A percentile compares a stretch with the other conserved stretches of the same genome.
These are phyloP conservation scores for Puya raimondii DNA, from an alignment of 176 grass and related monocot species.

Conservation along the genomic window DNA sequence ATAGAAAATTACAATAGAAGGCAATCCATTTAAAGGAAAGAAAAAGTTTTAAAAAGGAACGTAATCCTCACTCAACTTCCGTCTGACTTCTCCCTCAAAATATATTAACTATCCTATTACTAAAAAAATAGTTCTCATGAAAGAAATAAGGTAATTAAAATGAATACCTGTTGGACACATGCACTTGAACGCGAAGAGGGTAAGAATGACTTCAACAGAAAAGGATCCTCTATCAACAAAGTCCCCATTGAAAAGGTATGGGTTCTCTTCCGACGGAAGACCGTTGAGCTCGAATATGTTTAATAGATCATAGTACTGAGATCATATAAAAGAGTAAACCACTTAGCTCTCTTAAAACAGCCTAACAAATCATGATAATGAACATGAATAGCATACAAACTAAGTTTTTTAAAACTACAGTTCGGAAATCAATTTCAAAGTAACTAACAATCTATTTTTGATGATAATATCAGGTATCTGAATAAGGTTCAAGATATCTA, in stretches of 20 bases:
- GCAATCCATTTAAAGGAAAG: too few relatives aligned
- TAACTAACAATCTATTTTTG: too few relatives aligned
- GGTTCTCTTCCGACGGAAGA: slow-evolving; percentile 91
- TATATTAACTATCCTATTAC: too few relatives aligned
- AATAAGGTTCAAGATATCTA: too few relatives aligned
- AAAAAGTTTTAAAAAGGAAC: too few relatives aligned
- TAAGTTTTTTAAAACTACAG: too few relatives aligned
- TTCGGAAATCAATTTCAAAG: too few relatives aligned
- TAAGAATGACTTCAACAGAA: slow-evolving; percentile 91
- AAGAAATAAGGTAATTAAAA: neutral
- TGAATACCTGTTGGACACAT: slow-evolving; percentile 66
- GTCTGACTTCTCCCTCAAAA: neutral
- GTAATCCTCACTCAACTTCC: neutral
- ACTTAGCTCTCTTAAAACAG: neutral
- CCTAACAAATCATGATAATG: neutral
- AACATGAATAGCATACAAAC: too few relatives aligned
- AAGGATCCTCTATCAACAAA: slow-evolving; percentile 98
- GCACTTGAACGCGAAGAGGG: slow-evolving; percentile 90
- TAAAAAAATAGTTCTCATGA: too few relatives aligned
- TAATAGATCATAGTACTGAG: slow-evolving; percentile 84
- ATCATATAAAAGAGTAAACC: neutral
- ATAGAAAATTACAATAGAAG: slow-evolving; percentile 9
- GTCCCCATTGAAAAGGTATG: slow-evolving; percentile 95
- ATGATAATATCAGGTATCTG: too few relatives aligned
- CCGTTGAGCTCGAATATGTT: slow-evolving; percentile 97